Percentiles rank a stretch among this genome's conserved stretches.
Evolutionary conservation across 2,329 filamentous ascomycete species (phyloP).

Genomic region (Didymella pinodella): DNA sequence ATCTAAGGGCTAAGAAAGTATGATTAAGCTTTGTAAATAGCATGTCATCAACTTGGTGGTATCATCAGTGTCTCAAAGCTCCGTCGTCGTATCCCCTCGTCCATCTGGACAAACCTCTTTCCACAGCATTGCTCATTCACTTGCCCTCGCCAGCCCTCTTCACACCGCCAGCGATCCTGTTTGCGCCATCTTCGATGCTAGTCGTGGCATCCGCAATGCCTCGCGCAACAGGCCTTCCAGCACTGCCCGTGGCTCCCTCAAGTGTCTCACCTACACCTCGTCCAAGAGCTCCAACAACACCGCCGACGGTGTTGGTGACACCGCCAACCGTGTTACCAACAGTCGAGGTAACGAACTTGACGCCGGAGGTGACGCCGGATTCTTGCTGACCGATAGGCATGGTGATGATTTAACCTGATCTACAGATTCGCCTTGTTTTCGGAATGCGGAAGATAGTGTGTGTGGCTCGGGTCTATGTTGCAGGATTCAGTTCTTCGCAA

Average conservation of each 20-base stretch:
- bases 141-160: constrained; percentile 59
- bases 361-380: constrained; percentile 59
- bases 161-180: constrained; percentile 54
- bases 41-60: constrained; percentile 5
- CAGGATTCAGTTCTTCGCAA: neutral
- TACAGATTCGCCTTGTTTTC: constrained; percentile 5
- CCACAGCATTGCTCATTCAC: constrained; percentile 28
- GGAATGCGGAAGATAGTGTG: neutral
- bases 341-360: constrained; percentile 64
- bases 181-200: constrained; percentile 56
- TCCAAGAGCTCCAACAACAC: constrained; percentile 59
- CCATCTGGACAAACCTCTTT: neutral
- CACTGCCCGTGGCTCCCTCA: constrained; percentile 56
- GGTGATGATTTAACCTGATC: constrained; percentile 19
- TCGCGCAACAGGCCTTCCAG: constrained; percentile 53
- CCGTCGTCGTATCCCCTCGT: neutral
- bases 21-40: neutral
- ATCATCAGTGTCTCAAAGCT: constrained; percentile 4
- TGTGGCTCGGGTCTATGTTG: constrained; percentile 4
- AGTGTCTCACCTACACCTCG: constrained; percentile 56
- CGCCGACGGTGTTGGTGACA: constrained; percentile 61
- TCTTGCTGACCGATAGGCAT: constrained; percentile 51
- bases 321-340: constrained; percentile 64
- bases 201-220: constrained; percentile 54
- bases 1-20: neutral